Evolutionary conservation across 768 basidiomycete genomes (phyloP), one percentile per base, ranked within the genome.

Genomic region (Pisolithus orientalis): DNA sequence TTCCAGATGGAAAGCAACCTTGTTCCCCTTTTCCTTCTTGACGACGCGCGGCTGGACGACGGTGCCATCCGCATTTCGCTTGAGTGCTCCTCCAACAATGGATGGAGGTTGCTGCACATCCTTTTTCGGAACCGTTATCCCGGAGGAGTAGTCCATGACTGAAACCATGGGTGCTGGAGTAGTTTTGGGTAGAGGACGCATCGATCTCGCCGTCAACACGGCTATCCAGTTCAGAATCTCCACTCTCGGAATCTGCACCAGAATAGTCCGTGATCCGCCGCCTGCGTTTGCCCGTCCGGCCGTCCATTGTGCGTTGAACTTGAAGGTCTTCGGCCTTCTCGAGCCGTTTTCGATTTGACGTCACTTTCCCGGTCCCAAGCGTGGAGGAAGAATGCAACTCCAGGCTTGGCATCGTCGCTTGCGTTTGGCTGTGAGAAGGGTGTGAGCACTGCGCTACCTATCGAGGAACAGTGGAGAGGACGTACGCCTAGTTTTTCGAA

Each of bases 401-500:
- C 13, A 85, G 64, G 27, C 80, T 76, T 13, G 78, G 72, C 40
- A 87, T 69, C 34, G 84, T 74, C 2, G 86, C 82, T 71, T 94
- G 93, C 39, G 80, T 85, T 71, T 87, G 80, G 56, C 90, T 93
- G 71, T 13, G 56, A 61, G 55, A 69, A 45, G 72, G 65, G 57
- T 34, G 51, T 65, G 44, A 60, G 56, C 50, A 55, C 5, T 32
- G 9, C 32, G 28, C 32, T 13, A 37, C 51, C 32, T 16, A 49
- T 37, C 45, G 39, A 11, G 25, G 47, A 51, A 25, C 25, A 28
- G 25, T 31, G 28, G 27, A 51, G 10, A 39, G 16, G 32, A 80
- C 83, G 56, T 71, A 93, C 93, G 83, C 79, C 55, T n/a, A 96
- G 74, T 65, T 89, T 92, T 57, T 90, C 81, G 50, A 95, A 83